phyloP scores from a whole-genome alignment of 2,329 filamentous ascomycete genomes.

The Lasiodiplodia sp. region DNA sequence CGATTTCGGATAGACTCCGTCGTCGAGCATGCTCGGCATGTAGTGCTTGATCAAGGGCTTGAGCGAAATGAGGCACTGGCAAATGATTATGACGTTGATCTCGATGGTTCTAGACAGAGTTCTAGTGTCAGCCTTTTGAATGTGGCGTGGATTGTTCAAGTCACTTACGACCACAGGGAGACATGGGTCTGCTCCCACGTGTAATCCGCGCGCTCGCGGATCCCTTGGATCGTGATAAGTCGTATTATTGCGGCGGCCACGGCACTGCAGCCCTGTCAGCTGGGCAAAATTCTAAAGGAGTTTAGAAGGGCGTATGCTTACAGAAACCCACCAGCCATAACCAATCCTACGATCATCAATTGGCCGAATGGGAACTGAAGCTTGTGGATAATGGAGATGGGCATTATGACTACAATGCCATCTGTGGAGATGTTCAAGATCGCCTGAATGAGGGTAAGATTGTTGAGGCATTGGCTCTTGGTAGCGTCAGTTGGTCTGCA shows the following conservation, averaged over 20 bases:
- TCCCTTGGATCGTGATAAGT: neutral
- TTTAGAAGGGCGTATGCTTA: neutral
- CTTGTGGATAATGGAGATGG: neutral
- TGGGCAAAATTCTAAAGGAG: neutral
- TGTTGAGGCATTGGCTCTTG: slow-evolving; percentile 9
- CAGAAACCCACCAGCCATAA: slow-evolving; percentile 6
- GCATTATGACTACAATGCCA: neutral
- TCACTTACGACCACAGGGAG: slow-evolving; percentile 11
- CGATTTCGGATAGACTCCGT: slow-evolving; percentile 34
- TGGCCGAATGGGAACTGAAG: neutral
- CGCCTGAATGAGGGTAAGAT: slow-evolving; percentile 9
- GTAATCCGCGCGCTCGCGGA: neutral
- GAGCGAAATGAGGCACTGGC: slow-evolving; percentile 81
- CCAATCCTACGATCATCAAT: neutral
- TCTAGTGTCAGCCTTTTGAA: neutral
- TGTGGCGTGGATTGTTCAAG: no score
- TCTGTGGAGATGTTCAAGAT: neutral
- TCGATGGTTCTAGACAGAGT: slow-evolving; percentile 63
- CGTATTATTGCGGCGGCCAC: neutral
- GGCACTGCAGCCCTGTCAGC: neutral
- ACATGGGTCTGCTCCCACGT: slow-evolving; percentile 13
- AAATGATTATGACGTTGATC: slow-evolving; percentile 84
- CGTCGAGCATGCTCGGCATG: slow-evolving; percentile 59
- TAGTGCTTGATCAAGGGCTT: slow-evolving; percentile 76
- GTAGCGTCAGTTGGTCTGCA: slow-evolving; percentile 12